Evolutionary conservation across 2,329 filamentous ascomycete genomes (phyloP).

Genomic region (Ceratocystis colombiana): DNA sequence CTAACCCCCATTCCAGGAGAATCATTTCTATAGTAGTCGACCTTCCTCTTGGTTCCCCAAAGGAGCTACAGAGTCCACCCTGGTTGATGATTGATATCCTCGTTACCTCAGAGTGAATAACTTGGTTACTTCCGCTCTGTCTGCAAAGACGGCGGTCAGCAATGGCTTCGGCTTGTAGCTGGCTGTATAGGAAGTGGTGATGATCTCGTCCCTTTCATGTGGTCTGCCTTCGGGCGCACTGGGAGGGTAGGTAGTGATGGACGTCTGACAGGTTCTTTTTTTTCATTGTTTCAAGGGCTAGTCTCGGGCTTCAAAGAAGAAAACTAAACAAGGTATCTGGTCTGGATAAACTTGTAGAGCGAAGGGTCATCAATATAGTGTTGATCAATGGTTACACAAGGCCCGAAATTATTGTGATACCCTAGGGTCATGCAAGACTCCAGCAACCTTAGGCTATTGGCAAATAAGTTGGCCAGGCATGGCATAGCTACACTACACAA

Average conservation of each 20-base stretch:
- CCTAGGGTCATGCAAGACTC: too few relatives aligned
- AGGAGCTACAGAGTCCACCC: slow-evolving; percentile 88
- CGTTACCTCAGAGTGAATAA: slow-evolving; percentile 81
- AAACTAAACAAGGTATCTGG: slow-evolving; percentile 18
- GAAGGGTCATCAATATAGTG: too few relatives aligned
- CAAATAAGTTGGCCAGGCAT: neutral
- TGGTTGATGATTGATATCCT: slow-evolving; percentile 90
- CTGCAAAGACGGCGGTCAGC: slow-evolving; percentile 50
- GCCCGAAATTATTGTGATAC: too few relatives aligned
- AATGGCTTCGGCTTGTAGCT: slow-evolving; percentile 25
- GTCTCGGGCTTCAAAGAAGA: slow-evolving; percentile 45
- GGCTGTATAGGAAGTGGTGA: slow-evolving; percentile 79
- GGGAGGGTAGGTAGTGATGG: slow-evolving; percentile 71
- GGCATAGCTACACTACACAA: neutral
- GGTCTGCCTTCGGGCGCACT: slow-evolving; percentile 67
- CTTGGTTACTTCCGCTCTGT: slow-evolving; percentile 48
- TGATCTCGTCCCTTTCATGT: slow-evolving; percentile 74
- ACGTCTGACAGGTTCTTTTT: slow-evolving; percentile 69
- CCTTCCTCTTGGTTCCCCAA: slow-evolving; percentile 79
- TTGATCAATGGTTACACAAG: neutral
- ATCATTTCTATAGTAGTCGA: slow-evolving; percentile 98
- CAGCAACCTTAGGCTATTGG: too few relatives aligned
- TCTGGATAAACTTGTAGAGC: too few relatives aligned
- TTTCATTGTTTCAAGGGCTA: slow-evolving; percentile 46
- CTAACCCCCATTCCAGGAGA: slow-evolving; percentile 42